Conservation (phyloP, 768 basidiomycete species). For the Cubamyces lactineus region DNA sequence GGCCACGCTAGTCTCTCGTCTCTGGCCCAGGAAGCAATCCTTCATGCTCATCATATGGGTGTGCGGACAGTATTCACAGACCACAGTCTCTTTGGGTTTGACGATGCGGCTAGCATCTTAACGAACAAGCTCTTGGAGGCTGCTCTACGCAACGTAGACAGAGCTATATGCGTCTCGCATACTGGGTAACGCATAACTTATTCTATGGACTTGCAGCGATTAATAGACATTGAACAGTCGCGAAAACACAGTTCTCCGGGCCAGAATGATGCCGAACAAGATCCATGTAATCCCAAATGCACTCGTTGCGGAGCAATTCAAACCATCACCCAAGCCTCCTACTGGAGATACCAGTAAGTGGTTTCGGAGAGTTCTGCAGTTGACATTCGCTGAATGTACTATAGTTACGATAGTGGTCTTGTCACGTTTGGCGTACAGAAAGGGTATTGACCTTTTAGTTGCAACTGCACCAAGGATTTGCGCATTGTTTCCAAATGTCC, state of each 20-base stretch:
- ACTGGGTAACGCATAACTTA: constrained; percentile 79
- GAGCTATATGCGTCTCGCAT: constrained; percentile 94
- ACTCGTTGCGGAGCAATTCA: constrained; percentile 84
- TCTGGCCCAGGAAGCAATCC: constrained; percentile 89
- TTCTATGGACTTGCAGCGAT: too few relatives aligned
- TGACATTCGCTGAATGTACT: not conserved
- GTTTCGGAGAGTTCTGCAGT: not conserved
- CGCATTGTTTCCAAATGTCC: constrained; percentile 79
- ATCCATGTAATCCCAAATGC: constrained; percentile 96
- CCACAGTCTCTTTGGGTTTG: constrained; percentile 95
- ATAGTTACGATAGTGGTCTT: constrained; percentile 91
- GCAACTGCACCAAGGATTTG: constrained; percentile 92
- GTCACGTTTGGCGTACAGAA: constrained; percentile 90
- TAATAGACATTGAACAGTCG: constrained; percentile 58
- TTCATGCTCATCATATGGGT: constrained; percentile 86
- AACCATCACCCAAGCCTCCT: constrained; percentile 46
- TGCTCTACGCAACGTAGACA: constrained; percentile 88
- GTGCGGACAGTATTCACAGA: constrained; percentile 95
- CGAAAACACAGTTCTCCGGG: constrained; percentile 95
- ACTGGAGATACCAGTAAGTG: constrained; percentile 23
- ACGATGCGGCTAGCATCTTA: constrained; percentile 94
- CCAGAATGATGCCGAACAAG: constrained; percentile 63
- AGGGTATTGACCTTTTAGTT: constrained; percentile 94
- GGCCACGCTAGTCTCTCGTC: constrained; percentile 91
- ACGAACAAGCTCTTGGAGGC: constrained; percentile 95